Percentiles rank a stretch among this genome's conserved stretches.
Evolutionary conservation across 345 rosid genomes (phyloP).

Genomic region (Gossypioides kirkii): DNA sequence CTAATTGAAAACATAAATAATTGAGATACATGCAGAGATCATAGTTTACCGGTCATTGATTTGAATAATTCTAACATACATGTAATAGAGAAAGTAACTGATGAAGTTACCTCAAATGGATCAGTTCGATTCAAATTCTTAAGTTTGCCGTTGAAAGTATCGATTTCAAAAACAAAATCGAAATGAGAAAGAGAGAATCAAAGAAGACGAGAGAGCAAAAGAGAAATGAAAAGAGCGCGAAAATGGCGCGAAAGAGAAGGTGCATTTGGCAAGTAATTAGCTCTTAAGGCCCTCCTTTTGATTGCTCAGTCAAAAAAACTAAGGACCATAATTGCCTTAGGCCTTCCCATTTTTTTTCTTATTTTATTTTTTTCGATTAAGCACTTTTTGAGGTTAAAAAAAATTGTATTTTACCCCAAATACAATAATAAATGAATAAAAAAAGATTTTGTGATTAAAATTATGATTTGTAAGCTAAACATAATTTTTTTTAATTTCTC

Average conservation of each 20-base stretch:
- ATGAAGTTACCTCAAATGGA: not conserved
- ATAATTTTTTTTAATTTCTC: too few relatives aligned
- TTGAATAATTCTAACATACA: not conserved
- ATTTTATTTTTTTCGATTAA: too few relatives aligned
- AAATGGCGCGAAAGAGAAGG: slow-evolving; percentile 47
- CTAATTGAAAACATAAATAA: slow-evolving; percentile 6
- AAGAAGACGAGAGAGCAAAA: slow-evolving; percentile 35
- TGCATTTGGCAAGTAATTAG: slow-evolving; percentile 18
- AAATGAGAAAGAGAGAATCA: slow-evolving; percentile 28
- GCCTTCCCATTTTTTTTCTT: too few relatives aligned
- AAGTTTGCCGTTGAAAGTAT: not conserved
- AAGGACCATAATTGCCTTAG: too few relatives aligned
- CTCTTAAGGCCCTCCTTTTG: too few relatives aligned
- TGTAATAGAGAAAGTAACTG: not conserved
- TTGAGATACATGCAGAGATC: slow-evolving; percentile 14
- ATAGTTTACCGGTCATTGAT: slow-evolving; percentile 12
- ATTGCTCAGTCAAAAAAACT: too few relatives aligned
- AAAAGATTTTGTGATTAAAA: too few relatives aligned
- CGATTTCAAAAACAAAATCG: not conserved
- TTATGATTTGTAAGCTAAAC: too few relatives aligned
- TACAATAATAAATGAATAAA: too few relatives aligned
- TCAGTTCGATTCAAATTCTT: slow-evolving; percentile 2
- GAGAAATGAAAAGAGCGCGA: slow-evolving; percentile 20
- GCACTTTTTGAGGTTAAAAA: too few relatives aligned
- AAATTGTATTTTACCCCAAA: too few relatives aligned